phyloP scores from a whole-genome alignment of 495 filamentous ascomycete species.

The Penicillium odoratum region DNA sequence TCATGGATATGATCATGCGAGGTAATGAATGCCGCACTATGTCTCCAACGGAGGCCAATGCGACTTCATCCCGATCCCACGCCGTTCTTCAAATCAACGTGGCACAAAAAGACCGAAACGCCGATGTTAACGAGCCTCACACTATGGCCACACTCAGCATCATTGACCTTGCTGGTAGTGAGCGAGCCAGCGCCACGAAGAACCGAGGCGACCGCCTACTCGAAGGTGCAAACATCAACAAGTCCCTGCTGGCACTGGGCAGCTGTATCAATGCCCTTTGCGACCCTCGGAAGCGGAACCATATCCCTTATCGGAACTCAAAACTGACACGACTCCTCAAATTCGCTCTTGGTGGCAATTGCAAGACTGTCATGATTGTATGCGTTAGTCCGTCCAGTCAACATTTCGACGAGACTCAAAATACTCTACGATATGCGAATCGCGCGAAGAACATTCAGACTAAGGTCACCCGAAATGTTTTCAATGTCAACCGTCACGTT shows the following conservation, averaged over 20 bases:
- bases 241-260: conserved; percentile 89
- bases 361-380: conserved; percentile 99
- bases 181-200: conserved; percentile 94
- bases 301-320: conserved; percentile 96
- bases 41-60: conserved; percentile 96
- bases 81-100: conserved; percentile 99
- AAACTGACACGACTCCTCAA: conserved; percentile 96
- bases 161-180: conserved; percentile 95
- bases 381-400: conserved; percentile 95
- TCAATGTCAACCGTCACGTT: conserved; percentile 98
- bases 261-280: conserved; percentile 99
- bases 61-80: conserved; percentile 95
- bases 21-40: conserved; percentile 95
- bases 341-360: conserved; percentile 96
- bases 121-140: conserved; percentile 88
- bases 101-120: conserved; percentile 90
- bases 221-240: conserved; percentile 99
- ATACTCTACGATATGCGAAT: conserved; percentile 96
- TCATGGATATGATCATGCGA: conserved; percentile 98
- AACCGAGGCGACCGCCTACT: conserved; percentile 89
- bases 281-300: conserved; percentile 87
- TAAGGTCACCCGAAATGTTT: conserved; percentile 96
- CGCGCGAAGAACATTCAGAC: conserved; percentile 99
- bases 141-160: conserved; percentile 98
- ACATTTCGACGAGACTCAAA: conserved; percentile 98